A percentile compares a stretch with the other conserved stretches of the same genome.
Conservation (phyloP, 768 basidiomycete genomes). For the Scleroderma bovista region DNA sequence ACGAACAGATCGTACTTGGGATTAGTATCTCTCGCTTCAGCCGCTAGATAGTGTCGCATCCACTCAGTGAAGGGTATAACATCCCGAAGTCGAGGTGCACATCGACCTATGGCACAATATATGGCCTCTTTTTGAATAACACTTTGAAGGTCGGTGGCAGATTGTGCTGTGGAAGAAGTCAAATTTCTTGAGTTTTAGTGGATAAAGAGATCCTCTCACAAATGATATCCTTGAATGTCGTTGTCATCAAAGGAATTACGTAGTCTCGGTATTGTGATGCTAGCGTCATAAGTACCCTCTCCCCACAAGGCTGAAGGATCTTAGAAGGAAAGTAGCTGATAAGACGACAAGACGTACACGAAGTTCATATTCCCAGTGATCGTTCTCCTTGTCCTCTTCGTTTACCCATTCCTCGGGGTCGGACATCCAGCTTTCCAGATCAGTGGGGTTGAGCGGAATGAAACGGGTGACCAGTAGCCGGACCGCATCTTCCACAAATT, state of each 20-base stretch:
- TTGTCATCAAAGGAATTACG: slow-evolving; percentile 60
- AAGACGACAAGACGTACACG: slow-evolving; percentile 49
- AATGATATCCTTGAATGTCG: slow-evolving; percentile 54
- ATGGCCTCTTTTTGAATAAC: slow-evolving; percentile 80
- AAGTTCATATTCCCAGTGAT: slow-evolving; percentile 91
- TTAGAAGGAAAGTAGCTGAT: background rate
- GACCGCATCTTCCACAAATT: slow-evolving; percentile 71
- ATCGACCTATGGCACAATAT: slow-evolving; percentile 87
- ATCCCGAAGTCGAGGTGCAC: slow-evolving; percentile 55
- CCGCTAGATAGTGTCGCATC: slow-evolving; percentile 53
- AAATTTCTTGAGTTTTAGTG: background rate
- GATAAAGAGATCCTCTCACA: slow-evolving; percentile 33
- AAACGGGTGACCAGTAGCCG: slow-evolving; percentile 76
- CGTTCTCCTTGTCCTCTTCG: slow-evolving; percentile 81
- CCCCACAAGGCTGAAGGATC: slow-evolving; percentile 72
- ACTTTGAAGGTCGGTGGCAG: slow-evolving; percentile 46
- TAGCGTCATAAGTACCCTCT: slow-evolving; percentile 83
- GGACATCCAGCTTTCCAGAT: slow-evolving; percentile 77
- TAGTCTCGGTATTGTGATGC: slow-evolving; percentile 63
- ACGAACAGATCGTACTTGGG: slow-evolving; percentile 40
- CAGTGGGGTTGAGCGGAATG: slow-evolving; percentile 76
- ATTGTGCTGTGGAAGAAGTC: slow-evolving; percentile 31
- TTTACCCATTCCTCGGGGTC: slow-evolving; percentile 97
- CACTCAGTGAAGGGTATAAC: slow-evolving; percentile 66
- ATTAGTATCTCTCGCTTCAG: slow-evolving; percentile 56